Conservation (phyloP, 148 eudicot species). For the Rhododendron griersonianum region DNA sequence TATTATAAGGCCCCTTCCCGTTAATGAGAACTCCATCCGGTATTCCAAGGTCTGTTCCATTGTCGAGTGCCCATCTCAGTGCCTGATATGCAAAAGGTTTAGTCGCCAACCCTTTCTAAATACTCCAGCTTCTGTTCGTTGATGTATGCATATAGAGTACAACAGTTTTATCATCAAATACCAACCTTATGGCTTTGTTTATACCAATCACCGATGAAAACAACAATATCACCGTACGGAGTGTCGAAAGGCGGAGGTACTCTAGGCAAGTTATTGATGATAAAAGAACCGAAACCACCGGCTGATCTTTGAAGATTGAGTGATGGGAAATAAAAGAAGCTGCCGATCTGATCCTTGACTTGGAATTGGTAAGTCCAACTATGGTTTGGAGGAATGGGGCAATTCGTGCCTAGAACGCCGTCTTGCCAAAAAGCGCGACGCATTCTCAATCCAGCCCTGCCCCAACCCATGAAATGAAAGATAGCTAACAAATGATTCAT, state of each 20-base stretch:
- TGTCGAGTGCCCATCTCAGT: slow-evolving; percentile 70
- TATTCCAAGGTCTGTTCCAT: slow-evolving; percentile 79
- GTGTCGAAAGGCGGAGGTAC: neutral
- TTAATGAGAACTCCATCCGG: slow-evolving; percentile 94
- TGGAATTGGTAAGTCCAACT: neutral
- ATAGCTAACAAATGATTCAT: too few relatives aligned
- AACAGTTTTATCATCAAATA: neutral
- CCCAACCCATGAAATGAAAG: neutral
- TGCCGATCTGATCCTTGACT: neutral
- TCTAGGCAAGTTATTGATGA: neutral
- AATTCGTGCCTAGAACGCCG: slow-evolving; percentile 3
- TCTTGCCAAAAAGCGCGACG: slow-evolving; percentile 4
- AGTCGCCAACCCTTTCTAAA: neutral
- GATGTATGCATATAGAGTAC: neutral
- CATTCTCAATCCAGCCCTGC: neutral
- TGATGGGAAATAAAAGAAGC: neutral
- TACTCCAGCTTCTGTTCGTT: neutral
- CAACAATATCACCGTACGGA: neutral
- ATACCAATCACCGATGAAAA: slow-evolving; percentile 6
- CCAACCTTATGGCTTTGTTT: neutral
- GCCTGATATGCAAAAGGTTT: slow-evolving; percentile 35
- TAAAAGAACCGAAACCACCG: neutral
- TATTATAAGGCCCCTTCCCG: slow-evolving; percentile 79
- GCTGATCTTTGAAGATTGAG: slow-evolving; percentile 1
- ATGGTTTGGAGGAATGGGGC: neutral